These are phyloP conservation scores for Colletotrichum lupini DNA, from an alignment of 2,329 filamentous ascomycete genomes.

Conservation along the genomic window DNA sequence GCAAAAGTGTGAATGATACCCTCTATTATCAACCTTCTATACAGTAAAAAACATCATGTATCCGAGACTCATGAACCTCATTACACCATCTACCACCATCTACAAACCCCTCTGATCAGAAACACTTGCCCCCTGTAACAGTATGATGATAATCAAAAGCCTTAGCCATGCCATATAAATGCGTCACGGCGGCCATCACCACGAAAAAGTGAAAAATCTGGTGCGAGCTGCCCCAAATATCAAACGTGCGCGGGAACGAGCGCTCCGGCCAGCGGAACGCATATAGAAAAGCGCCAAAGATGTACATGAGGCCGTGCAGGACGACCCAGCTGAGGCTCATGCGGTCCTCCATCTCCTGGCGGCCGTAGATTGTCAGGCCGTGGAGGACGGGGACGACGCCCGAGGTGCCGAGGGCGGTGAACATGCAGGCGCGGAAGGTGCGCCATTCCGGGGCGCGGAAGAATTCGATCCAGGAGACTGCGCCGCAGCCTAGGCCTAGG, in stretches of 20 bases:
- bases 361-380: conserved; percentile 75
- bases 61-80: background rate
- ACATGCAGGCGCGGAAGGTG: conserved; percentile 89
- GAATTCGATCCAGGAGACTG: conserved; percentile 81
- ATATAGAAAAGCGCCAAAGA: conserved; percentile 86
- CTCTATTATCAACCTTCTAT: conserved; percentile 7
- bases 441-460: conserved; percentile 89
- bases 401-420: conserved; percentile 86
- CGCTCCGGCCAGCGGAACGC: conserved; percentile 89
- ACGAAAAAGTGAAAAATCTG: conserved; percentile 97
- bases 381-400: conserved; percentile 87
- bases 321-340: conserved; percentile 87
- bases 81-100: background rate
- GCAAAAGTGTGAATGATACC: conserved; percentile 18
- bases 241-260: conserved; percentile 80
- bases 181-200: conserved; percentile 81
- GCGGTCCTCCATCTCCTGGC: conserved; percentile 71
- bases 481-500: conserved; percentile 80
- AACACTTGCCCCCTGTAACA: conserved; percentile 63
- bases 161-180: conserved; percentile 82
- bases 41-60: conserved; percentile 6
- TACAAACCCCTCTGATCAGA: conserved; percentile 7
- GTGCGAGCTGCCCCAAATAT: conserved; percentile 93
- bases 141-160: conserved; percentile 90
- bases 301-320: conserved; percentile 84